Base-by-base conservation (phyloP, 2,329 filamentous ascomycete species). In the Verticillium longisporum region DNA sequence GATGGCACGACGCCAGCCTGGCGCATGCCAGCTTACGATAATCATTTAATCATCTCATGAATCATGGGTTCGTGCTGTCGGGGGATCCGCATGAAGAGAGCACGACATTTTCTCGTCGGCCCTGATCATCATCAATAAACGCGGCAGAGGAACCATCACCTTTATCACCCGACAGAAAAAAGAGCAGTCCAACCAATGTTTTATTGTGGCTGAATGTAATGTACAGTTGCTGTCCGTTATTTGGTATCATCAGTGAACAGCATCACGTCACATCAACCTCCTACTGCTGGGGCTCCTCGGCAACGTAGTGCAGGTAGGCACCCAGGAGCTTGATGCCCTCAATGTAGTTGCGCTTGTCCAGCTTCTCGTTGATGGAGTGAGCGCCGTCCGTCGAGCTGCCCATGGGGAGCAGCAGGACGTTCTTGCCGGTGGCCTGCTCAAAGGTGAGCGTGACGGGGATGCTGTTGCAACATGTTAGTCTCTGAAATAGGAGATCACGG, bases 351-450 rank as follows among this genome's bases (percentile, higher is more conserved):
- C 85, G 87, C 84, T 90, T 92, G 76, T 99, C 95, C 61, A 99
- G 82, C 84, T 97, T 97, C 85, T 98, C 95, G 75, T 99, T 99
- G 77, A 97, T 96, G 37, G 92, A 97, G 79, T 99, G 95, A 7
- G 95, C 95, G 53, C 91, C 93, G 74, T 98, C 95, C 1, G 94
- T 99, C 54, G 91, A 96, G 80, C 91, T 96, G 55, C 95, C 95
- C 95, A 99, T 98, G 36, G 95, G 95, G 67, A 99, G 78, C 66
- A 99, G 81, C 61, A 99, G 80, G 53, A 98, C 94, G 72, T 98
- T 99, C 88, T 99, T 99, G 71, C 93, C 92, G 6, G 94, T 97
- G 18, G 95, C 93, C 80, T 97, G 88, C 81, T 99, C 95, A 73
- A 99, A 99, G 1, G 92, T 98, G 70, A 99, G 80, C 7, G 95